phyloP scores from a whole-genome alignment of 805 yeast species.

The Metschnikowia baotianmanensis region DNA sequence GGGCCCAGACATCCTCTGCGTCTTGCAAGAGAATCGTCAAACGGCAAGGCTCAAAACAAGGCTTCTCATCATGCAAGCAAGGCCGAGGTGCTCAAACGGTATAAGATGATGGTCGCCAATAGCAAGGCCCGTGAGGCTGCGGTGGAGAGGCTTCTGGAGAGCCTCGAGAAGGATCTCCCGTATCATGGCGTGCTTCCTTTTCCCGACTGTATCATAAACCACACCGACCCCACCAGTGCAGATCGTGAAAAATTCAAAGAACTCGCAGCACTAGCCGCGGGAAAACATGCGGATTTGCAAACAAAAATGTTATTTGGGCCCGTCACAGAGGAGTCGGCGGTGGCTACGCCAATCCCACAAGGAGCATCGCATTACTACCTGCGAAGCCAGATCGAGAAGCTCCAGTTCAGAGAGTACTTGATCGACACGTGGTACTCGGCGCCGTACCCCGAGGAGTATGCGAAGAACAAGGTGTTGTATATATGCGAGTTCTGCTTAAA shows the following conservation, averaged over 20 bases:
- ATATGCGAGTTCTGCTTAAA: conserved; percentile 84
- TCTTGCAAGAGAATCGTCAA: neutral
- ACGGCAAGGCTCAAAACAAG: neutral
- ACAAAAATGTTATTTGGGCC: conserved; percentile 7
- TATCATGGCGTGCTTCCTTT: conserved; percentile 62
- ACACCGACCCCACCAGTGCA: conserved; percentile 55
- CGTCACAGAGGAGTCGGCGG: conserved; percentile 17
- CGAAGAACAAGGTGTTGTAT: conserved; percentile 57
- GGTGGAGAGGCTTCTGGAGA: conserved; percentile 9
- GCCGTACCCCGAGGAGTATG: conserved; percentile 88
- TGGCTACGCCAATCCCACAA: conserved; percentile 16
- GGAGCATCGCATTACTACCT: conserved; percentile 21
- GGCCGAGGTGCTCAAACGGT: conserved; percentile 1
- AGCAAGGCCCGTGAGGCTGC: conserved; percentile 4
- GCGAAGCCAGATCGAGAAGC: conserved; percentile 50
- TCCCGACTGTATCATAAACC: conserved; percentile 56
- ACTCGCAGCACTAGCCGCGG: conserved; percentile 3
- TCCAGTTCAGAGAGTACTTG: conserved; percentile 69
- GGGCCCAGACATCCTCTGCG: neutral
- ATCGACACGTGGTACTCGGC: conserved; percentile 91
- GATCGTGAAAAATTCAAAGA: conserved; percentile 50
- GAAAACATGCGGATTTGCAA: conserved; percentile 29
- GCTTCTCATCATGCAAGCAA: neutral
- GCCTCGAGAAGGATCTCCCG: conserved; percentile 40
- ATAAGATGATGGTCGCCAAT: neutral